phyloP scores from a whole-genome alignment of 148 eudicot genomes.

The Camellia lanceoleosa region DNA sequence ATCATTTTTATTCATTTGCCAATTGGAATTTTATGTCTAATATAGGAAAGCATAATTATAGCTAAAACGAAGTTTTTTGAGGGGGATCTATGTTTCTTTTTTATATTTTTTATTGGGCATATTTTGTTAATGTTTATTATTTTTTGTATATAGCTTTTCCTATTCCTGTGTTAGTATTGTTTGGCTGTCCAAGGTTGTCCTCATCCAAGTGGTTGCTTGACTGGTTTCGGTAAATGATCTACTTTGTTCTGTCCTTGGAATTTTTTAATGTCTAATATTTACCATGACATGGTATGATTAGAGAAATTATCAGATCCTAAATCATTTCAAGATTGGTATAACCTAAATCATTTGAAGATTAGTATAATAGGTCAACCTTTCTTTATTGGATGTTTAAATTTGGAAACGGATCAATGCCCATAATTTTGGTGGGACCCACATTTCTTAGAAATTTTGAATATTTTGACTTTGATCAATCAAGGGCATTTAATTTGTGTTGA shows the following conservation, averaged over 20 bases:
- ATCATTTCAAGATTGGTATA: not conserved
- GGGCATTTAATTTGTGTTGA: no score
- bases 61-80: not conserved
- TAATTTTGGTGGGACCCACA: no score
- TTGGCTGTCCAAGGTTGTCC: not conserved
- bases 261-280: not conserved
- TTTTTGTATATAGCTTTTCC: not conserved
- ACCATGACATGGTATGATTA: not conserved
- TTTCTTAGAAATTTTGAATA: no score
- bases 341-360: no score
- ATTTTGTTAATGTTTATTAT: no score
- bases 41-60: not conserved
- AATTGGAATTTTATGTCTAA: not conserved
- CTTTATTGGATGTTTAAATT: no score
- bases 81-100: not conserved
- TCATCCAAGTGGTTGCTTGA: not conserved
- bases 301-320: not conserved
- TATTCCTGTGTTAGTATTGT: not conserved
- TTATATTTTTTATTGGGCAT: no score
- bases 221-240: not conserved
- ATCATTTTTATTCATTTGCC: not conserved
- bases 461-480: no score
- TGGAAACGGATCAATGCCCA: no score
- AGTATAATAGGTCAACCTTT: no score
- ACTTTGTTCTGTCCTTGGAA: not conserved